A percentile compares a stretch with the other conserved stretches of the same genome.
Evolutionary conservation across 441 rosid genomes (phyloP).

Genomic region (Pelargonium exstipulatum): DNA sequence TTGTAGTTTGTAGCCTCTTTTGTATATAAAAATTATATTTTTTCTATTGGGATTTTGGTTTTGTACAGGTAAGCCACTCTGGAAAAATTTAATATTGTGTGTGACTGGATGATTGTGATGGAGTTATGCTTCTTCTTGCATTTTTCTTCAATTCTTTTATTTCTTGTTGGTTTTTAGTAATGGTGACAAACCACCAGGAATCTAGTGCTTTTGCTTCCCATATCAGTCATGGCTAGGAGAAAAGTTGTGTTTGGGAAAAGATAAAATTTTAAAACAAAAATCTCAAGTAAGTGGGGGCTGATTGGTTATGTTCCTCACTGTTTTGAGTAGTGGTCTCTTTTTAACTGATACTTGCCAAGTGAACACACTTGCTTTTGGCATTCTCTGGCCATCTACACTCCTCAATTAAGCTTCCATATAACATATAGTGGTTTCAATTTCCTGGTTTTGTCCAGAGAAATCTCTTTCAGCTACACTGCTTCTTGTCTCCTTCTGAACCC

Average conservation of each 20-base stretch:
- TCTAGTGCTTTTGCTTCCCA: constrained; percentile 41
- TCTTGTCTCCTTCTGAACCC: neutral
- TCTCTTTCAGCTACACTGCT: neutral
- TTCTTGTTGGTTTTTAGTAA: too few species aligned
- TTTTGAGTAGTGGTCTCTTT: too few species aligned
- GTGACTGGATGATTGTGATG: too few species aligned
- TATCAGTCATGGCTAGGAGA: constrained; percentile 20
- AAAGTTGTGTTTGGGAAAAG: constrained; percentile 9
- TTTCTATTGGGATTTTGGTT: neutral
- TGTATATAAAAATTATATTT: too few species aligned
- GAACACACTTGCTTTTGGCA: too few species aligned
- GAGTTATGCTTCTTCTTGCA: constrained; percentile 12
- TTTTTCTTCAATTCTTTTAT: neutral
- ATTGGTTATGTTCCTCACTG: too few species aligned
- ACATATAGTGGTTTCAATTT: constrained; percentile 5
- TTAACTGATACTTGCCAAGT: too few species aligned
- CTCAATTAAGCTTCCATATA: constrained; percentile 12
- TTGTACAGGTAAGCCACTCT: neutral
- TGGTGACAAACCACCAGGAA: constrained; percentile 21
- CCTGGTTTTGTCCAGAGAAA: neutral
- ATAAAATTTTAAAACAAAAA: constrained; percentile 9
- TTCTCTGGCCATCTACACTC: neutral
- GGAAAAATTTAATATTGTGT: too few species aligned
- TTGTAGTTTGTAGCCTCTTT: too few species aligned
- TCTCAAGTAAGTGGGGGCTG: too few species aligned